Conservation (phyloP, 805 yeast genomes). For the Barnettozyma sucrosica region DNA sequence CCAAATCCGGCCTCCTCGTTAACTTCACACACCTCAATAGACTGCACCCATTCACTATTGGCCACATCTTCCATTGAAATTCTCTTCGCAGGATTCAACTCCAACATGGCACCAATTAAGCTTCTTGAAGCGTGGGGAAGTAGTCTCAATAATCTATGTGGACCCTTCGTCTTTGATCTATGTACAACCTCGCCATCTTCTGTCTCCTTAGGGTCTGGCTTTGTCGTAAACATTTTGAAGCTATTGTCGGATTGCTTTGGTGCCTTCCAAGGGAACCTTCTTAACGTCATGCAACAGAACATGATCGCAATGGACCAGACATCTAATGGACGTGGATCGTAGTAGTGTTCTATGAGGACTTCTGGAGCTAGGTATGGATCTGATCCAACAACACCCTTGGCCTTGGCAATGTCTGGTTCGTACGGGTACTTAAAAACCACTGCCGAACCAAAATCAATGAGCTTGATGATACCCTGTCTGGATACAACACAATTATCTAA, state of each 20-base stretch:
- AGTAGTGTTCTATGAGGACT: conserved; percentile 49
- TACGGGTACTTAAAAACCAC: conserved; percentile 70
- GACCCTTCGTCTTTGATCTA: conserved; percentile 51
- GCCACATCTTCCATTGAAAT: conserved; percentile 51
- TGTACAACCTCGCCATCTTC: conserved; percentile 17
- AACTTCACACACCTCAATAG: conserved; percentile 48
- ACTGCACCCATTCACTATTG: conserved; percentile 49
- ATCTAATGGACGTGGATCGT: conserved; percentile 86
- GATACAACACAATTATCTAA: conserved; percentile 90
- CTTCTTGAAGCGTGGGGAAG: conserved; percentile 63
- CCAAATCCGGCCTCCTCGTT: conserved; percentile 12
- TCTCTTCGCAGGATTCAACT: conserved; percentile 51
- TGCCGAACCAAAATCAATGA: conserved; percentile 93
- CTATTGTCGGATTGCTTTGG: conserved; percentile 77
- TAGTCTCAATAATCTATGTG: conserved; percentile 62
- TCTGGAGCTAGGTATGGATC: conserved; percentile 97
- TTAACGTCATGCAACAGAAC: conserved; percentile 81
- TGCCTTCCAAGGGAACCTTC: conserved; percentile 92
- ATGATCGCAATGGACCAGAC: conserved; percentile 93
- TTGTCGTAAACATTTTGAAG: conserved; percentile 56
- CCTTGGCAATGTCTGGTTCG: conserved; percentile 50
- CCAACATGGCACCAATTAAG: conserved; percentile 61
- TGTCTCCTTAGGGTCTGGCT: conserved; percentile 27
- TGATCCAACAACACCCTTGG: conserved; percentile 87
- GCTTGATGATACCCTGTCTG: conserved; percentile 65